Base-by-base conservation (phyloP, 495 filamentous ascomycete genomes). In the Endocarpon pusillum region DNA sequence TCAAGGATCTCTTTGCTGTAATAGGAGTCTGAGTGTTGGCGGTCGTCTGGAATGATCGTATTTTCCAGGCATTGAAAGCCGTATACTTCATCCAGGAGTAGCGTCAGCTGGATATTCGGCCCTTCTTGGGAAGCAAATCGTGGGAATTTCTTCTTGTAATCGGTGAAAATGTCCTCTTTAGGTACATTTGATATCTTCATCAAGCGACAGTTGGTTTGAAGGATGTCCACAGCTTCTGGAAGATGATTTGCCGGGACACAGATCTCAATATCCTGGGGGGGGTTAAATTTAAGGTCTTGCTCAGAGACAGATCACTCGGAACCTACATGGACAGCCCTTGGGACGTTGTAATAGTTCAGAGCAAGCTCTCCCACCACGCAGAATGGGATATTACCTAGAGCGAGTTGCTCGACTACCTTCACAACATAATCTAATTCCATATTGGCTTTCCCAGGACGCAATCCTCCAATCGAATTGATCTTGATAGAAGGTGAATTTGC, bases 311-410 rank as follows among this genome's bases (percentile, higher is more conserved):
- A 4, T 20, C 4, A n/a, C 4, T 14, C 15, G 14, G 5, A 9
- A 18, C 31, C 22, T 24, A 38, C 36, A 23, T 38, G 36, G 27
- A 38, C 7, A 33, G 33, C 36, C 15, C 36, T 18, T 18, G 27
- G 19, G 9, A 38, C 36, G 18, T 38, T 38, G 19, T 38, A 38
- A 24, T 38, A 38, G 19, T 19, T 30, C 36, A 38, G 19, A 19
- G 36, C 27, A 10, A 38, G 6, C 24, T 38, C 36, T 14, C 36
- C 36, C 8, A 38, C 31, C 8, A 38, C 3, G 19, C 36, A 38
- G 15, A 24, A 7, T 5, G 28, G 28, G 28, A 31, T 31, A 5
- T 31, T 5, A n/a, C n/a, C n/a, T n/a, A n/a, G n/a, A n/a, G n/a
- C n/a, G n/a, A n/a, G n/a, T n/a, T n/a, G n/a, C n/a, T n/a, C n/a